These are phyloP conservation scores for Eimeria praecox DNA, from an alignment of 169 alveolate genomes.

Conservation along the genomic window DNA sequence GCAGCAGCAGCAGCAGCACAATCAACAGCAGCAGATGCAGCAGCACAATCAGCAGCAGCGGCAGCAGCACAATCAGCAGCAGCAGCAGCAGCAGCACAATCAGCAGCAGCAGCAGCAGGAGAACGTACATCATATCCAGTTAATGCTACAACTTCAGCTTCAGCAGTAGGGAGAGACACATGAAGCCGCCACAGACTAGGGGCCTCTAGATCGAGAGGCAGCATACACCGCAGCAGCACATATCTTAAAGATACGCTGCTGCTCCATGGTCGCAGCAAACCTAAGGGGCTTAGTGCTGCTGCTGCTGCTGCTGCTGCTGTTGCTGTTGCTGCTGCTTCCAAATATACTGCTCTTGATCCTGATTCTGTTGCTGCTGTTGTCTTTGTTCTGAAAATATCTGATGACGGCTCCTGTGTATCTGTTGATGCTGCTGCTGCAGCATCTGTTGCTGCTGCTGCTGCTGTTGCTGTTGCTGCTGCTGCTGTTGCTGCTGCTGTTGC, in stretches of 20 bases:
- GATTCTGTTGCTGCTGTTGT: background rate
- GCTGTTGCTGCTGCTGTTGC: background rate
- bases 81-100: conserved; percentile 7
- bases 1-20: background rate
- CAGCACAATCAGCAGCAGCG: background rate
- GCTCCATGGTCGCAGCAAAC: conserved; percentile 50
- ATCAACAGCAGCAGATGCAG: background rate
- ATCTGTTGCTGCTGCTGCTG: conserved; percentile 14
- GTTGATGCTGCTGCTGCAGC: background rate
- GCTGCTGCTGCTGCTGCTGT: background rate
- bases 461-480: background rate
- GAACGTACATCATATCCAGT: conserved; percentile 39
- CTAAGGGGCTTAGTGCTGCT: background rate
- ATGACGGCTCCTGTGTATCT: too few species aligned
- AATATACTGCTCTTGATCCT: conserved; percentile 26
- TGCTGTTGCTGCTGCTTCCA: background rate
- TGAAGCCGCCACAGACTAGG: conserved; percentile 53
- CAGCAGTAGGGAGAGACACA: conserved; percentile 23
- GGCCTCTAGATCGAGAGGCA: background rate
- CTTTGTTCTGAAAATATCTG: background rate
- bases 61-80: background rate
- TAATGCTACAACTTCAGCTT: conserved; percentile 7
- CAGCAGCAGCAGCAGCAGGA: background rate
- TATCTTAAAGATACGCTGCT: background rate
- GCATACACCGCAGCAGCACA: conserved; percentile 16